phyloP scores from a whole-genome alignment of 2,329 filamentous ascomycete genomes.

The Exophiala spinifera region DNA sequence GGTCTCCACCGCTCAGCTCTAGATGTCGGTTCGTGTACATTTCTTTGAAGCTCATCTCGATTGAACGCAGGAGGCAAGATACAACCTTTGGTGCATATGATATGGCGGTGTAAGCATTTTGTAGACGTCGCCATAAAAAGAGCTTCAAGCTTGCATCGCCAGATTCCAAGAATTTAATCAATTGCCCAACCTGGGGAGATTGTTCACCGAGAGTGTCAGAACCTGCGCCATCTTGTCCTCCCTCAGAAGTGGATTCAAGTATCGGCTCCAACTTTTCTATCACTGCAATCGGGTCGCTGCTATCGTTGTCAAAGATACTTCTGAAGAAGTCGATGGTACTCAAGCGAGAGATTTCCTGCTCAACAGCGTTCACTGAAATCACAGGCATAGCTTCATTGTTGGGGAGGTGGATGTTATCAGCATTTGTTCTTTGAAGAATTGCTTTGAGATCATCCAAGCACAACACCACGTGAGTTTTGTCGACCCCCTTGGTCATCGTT shows the following conservation, averaged over 20 bases:
- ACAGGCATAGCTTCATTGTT: constrained; percentile 90
- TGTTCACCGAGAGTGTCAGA: constrained; percentile 19
- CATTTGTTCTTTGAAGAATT: constrained; percentile 49
- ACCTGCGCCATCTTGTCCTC: neutral
- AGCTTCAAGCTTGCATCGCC: constrained; percentile 80
- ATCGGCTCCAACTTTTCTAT: constrained; percentile 93
- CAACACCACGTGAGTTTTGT: constrained; percentile 58
- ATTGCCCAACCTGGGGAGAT: constrained; percentile 53
- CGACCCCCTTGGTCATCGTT: constrained; percentile 54
- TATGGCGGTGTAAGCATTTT: constrained; percentile 82
- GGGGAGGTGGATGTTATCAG: constrained; percentile 58
- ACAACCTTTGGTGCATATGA: constrained; percentile 83
- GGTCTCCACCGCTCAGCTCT: constrained; percentile 53
- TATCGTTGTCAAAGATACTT: constrained; percentile 79
- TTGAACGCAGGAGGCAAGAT: constrained; percentile 79
- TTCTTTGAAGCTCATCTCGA: constrained; percentile 76
- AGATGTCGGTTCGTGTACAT: constrained; percentile 59
- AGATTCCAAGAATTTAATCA: constrained; percentile 78
- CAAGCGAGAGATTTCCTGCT: constrained; percentile 85
- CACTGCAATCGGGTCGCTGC: constrained; percentile 74
- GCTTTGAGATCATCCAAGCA: constrained; percentile 62
- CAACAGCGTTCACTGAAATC: constrained; percentile 76
- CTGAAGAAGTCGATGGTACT: constrained; percentile 97
- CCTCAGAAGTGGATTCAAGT: constrained; percentile 61
- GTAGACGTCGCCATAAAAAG: constrained; percentile 86